Evolutionary conservation across 2,329 filamentous ascomycete genomes (phyloP).

Genomic region (Colletotrichum endophyticum): DNA sequence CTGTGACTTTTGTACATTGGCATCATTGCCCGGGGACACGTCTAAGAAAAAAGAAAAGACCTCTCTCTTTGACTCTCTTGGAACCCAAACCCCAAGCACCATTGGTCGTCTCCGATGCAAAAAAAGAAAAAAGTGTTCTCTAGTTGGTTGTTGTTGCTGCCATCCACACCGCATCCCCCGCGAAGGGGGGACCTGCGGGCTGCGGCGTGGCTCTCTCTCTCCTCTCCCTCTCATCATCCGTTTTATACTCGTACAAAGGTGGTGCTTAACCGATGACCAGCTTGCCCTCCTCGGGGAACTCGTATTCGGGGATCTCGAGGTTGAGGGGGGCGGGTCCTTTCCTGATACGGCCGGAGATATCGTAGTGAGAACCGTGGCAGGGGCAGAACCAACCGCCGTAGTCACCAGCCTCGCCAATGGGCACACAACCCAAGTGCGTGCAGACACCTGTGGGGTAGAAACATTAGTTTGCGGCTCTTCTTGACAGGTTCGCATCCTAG

Average conservation of each 20-base stretch:
- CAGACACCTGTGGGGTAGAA: conserved; percentile 75
- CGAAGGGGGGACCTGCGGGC: background rate
- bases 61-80: background rate
- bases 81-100: conserved; percentile 18
- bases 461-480: conserved; percentile 25
- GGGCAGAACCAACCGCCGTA: conserved; percentile 99
- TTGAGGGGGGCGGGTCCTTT: conserved; percentile 97
- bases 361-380: conserved; percentile 99
- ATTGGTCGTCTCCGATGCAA: conserved; percentile 18
- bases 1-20: conserved; percentile 23
- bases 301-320: conserved; percentile 91
- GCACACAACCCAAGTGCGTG: conserved; percentile 98
- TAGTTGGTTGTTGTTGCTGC: conserved; percentile 15
- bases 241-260: conserved; percentile 20
- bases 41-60: conserved; percentile 22
- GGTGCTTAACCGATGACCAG: conserved; percentile 86
- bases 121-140: conserved; percentile 16
- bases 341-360: conserved; percentile 97
- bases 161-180: background rate
- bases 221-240: background rate
- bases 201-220: background rate
- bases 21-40: conserved; percentile 22
- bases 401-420: conserved; percentile 98
- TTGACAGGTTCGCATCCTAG: background rate
- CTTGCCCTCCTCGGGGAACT: conserved; percentile 88